A percentile compares a stretch with the other conserved stretches of the same genome.
Evolutionary conservation across 345 rosid species (phyloP).

Genomic region (Boechera retrofracta): DNA sequence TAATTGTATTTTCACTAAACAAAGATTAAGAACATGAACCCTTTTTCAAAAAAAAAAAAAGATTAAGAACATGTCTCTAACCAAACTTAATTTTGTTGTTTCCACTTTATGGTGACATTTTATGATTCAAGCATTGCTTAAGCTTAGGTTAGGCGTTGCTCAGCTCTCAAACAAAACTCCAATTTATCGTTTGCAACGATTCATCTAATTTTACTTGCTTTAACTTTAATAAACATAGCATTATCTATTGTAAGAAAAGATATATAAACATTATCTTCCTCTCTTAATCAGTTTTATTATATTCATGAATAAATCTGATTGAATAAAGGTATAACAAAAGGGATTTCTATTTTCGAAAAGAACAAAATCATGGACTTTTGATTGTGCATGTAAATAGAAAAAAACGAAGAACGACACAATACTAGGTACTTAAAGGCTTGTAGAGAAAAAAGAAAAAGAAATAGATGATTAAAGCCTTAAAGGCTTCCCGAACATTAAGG

Average conservation of each 20-base stretch:
- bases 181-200: constrained; percentile 7
- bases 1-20: neutral
- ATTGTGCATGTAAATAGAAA: constrained; percentile 20
- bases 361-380: constrained; percentile 26
- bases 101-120: constrained; percentile 19
- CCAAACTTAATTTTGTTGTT: constrained; percentile 34
- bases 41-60: neutral
- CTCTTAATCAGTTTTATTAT: neutral
- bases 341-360: constrained; percentile 4
- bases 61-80: constrained; percentile 28
- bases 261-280: constrained; percentile 24
- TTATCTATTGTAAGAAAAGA: constrained; percentile 8
- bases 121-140: constrained; percentile 27
- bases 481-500: constrained; percentile 43
- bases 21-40: too few relatives aligned
- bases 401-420: constrained; percentile 30
- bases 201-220: constrained; percentile 31
- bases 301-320: neutral
- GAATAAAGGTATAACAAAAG: constrained; percentile 29
- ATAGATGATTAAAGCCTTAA: constrained; percentile 12
- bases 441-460: neutral
- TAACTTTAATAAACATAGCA: constrained; percentile 23
- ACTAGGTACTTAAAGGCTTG: constrained; percentile 11
- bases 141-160: constrained; percentile 27
- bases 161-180: constrained; percentile 30